Conservation (phyloP, 345 rosid genomes). For the Bretschneidera sinensis region DNA sequence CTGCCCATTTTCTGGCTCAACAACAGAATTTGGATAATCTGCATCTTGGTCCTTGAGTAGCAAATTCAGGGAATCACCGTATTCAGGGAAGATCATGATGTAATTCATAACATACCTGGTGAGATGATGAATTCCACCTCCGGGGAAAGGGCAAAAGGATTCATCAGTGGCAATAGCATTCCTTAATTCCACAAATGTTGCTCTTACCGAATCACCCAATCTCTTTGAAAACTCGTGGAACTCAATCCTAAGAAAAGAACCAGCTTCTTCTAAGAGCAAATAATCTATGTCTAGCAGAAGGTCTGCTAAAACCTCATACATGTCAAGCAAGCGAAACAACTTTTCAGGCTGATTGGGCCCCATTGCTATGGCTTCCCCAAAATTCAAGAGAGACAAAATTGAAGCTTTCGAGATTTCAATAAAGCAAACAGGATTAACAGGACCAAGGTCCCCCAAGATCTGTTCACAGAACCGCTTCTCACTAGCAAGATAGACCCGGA, state of each 20-base stretch:
- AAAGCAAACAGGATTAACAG: slow-evolving; percentile 36
- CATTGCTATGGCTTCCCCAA: slow-evolving; percentile 67
- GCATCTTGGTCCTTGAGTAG: slow-evolving; percentile 41
- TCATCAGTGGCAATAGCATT: slow-evolving; percentile 38
- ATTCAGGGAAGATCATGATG: slow-evolving; percentile 49
- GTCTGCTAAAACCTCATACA: slow-evolving; percentile 57
- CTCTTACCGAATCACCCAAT: slow-evolving; percentile 37
- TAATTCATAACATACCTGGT: slow-evolving; percentile 81
- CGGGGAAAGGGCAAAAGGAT: slow-evolving; percentile 38
- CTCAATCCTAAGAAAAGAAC: slow-evolving; percentile 45
- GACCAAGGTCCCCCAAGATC: slow-evolving; percentile 50
- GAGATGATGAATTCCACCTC: slow-evolving; percentile 61
- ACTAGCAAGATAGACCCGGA: slow-evolving; percentile 43
- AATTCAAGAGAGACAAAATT: slow-evolving; percentile 51
- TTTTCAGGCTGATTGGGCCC: slow-evolving; percentile 55
- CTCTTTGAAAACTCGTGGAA: slow-evolving; percentile 42
- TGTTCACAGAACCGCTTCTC: slow-evolving; percentile 61
- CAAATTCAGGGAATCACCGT: slow-evolving; percentile 41
- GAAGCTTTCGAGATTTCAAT: slow-evolving; percentile 46
- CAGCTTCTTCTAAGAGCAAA: slow-evolving; percentile 45
- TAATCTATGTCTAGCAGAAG: slow-evolving; percentile 43
- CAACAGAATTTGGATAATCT: slow-evolving; percentile 26
- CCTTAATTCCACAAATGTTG: slow-evolving; percentile 45
- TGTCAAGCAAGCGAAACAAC: slow-evolving; percentile 58
- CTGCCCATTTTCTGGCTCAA: slow-evolving; percentile 25